Evolutionary conservation across 257 asterid genomes (phyloP), one percentile per base, ranked within the genome.

Genomic region (Mentha longifolia): DNA sequence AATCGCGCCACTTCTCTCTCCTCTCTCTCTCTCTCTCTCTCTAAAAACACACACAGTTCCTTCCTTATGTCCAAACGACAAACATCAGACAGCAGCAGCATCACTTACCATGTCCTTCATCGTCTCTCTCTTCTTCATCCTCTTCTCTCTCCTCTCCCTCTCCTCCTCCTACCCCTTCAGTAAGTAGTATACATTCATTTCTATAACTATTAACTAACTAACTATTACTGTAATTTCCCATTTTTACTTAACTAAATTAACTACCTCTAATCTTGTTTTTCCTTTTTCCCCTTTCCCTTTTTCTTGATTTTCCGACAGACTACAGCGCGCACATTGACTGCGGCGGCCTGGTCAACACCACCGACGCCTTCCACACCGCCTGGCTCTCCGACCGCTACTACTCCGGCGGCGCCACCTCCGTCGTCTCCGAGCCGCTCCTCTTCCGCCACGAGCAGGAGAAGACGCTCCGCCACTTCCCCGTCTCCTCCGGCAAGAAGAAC

Each of bases 381-480:
- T 95, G 99, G 99, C 79, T 92, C 51, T 88, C 96, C 80, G 98
- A 95, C 82, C 83, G 92, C 31, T 87, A 74, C 87, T 88, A 61
- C 85, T 82, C 97, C 79, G 93, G 86, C 75, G 99, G 99, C 31
- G 72, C 87, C 65, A 68, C 86, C 59, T 81, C 91, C 20, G 82
- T 90, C 16, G 98, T 92, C 33, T 95, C 97, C 68, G 99, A 92
- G 80, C 99, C 99, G 0, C 96, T 95, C 39, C 88, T 14, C 56
- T 92, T 87, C 81, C 52, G 22, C 45, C 96, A 87, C 85, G 78
- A 80, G 77, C 97, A 92, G 39, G 98, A 95, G 71, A 92, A 92
- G 74, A 92, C 87, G 3, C 93, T 95, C 75, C 92, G 98, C 46
- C 75, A 78, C 86, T 95, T 95, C 76, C 99, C 97, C 30, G 59